Evolutionary conservation across 2,329 filamentous ascomycete species (phyloP), one percentile per base, ranked within the genome.

Genomic region (Aspergillus ochraceus): DNA sequence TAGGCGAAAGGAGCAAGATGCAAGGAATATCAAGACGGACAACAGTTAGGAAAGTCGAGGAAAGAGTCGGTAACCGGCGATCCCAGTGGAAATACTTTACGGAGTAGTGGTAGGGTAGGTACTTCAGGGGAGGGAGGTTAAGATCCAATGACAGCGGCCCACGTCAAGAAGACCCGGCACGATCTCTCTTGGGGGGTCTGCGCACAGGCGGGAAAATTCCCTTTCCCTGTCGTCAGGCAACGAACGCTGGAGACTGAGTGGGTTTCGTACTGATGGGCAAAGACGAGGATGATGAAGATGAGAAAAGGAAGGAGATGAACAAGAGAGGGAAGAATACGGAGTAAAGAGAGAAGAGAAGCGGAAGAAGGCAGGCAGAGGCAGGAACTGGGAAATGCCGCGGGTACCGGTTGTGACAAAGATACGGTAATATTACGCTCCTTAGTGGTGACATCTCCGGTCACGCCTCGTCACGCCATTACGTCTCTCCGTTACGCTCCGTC

Each of bases 101-200:
- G 24, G 24, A 24, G 24, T 24, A 47, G 19, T 24, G 22, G 45
- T 22, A 47, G 45, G 19, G 45, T 24, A 42, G 19, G 45, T 24
- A 17, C 36, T 42, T 47, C 64, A 68, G 61, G 63, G 63, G 63
- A 63, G 64, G 52, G 55, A 39, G n/a, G 6, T 29, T 11, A 50
- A 66, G 59, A 36, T 39, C 67, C 67, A 69, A 69, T 69, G 54
- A 64, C 52, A 63, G 59, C 52, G 54, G 62, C 65, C 67, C 67
- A 69, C 67, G 67, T 69, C 66, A 65, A 64, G 52, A 49, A 42
- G 62, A 50, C 36, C 49, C 47, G 42, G 56, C 51, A 59, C 54
- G 61, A 66, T 63, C 57, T 63, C 4, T 42, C 36, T 42, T 8
- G 58, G 61, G 61, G 26, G 58, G 57, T 24, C 55, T 42, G 36